phyloP scores from a whole-genome alignment of 805 yeast species.

The Wickerhamomyces sydowiorum region DNA sequence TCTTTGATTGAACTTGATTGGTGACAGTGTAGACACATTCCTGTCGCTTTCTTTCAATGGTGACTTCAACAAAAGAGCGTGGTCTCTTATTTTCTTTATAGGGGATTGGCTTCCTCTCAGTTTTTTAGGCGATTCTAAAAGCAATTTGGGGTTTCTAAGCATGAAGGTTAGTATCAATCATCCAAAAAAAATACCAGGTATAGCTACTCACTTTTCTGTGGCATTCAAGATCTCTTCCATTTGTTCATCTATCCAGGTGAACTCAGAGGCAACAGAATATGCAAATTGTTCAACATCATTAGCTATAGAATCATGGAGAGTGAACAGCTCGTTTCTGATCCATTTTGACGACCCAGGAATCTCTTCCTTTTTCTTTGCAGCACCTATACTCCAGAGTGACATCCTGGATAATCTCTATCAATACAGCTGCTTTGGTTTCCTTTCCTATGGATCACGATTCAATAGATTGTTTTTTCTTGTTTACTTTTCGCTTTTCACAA shows the following conservation, averaged over 20 bases:
- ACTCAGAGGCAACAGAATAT: slow-evolving; percentile 30
- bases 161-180: slow-evolving; percentile 10
- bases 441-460: neutral
- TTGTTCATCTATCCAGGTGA: slow-evolving; percentile 36
- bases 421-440: neutral
- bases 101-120: slow-evolving; percentile 22
- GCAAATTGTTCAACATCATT: slow-evolving; percentile 35
- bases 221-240: slow-evolving; percentile 29
- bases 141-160: slow-evolving; percentile 18
- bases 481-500: neutral
- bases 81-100: slow-evolving; percentile 17
- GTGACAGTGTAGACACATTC: slow-evolving; percentile 15
- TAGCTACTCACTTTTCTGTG: slow-evolving; percentile 18
- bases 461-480: neutral
- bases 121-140: slow-evolving; percentile 22
- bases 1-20: slow-evolving; percentile 10
- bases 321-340: slow-evolving; percentile 39
- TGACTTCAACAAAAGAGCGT: slow-evolving; percentile 14
- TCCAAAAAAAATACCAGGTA: neutral
- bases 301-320: slow-evolving; percentile 31
- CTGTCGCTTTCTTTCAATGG: slow-evolving; percentile 15
- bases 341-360: slow-evolving; percentile 50
- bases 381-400: slow-evolving; percentile 25
- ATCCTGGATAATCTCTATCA: slow-evolving; percentile 4
- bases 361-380: slow-evolving; percentile 21